Percentiles rank a stretch among this genome's conserved stretches.
Evolutionary conservation across 139 green algal genomes (phyloP).

Genomic region (Tetradesmus lagerheimii): DNA sequence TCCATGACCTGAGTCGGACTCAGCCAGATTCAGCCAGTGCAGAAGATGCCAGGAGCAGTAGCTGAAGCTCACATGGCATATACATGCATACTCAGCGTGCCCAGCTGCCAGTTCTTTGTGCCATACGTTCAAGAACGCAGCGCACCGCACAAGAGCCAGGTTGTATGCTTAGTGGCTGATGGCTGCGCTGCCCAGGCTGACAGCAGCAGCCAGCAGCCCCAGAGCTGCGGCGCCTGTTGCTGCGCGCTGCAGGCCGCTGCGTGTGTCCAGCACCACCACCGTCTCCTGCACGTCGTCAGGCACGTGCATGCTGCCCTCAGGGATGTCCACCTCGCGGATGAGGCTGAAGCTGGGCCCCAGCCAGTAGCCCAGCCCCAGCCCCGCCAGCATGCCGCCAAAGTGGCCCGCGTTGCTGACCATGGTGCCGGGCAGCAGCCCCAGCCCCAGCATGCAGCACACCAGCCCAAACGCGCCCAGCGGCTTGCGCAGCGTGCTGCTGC

Average conservation of each 20-base stretch:
- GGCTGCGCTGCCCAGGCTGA: not conserved
- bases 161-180: not conserved
- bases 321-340: conserved; percentile 33
- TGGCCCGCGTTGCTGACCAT: conserved; percentile 28
- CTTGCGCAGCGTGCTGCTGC: conserved; percentile 33
- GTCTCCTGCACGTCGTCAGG: conserved; percentile 32
- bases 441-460: conserved; percentile 1
- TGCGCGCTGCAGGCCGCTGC: not conserved
- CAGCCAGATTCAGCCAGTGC: no score
- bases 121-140: no score
- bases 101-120: not conserved
- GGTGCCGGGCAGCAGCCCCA: conserved; percentile 1
- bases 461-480: conserved; percentile 27
- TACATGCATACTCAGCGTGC: no score
- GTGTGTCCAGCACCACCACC: conserved; percentile 31
- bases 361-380: conserved; percentile 9
- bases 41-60: not conserved
- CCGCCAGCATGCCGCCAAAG: conserved; percentile 26
- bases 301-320: conserved; percentile 39
- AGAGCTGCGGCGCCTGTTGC: not conserved
- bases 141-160: no score
- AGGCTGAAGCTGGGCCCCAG: conserved; percentile 27
- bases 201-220: not conserved
- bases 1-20: no score
- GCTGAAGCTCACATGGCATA: not conserved